These are phyloP conservation scores for Fusarium buharicum DNA, from an alignment of 2,329 filamentous ascomycete genomes.

Conservation along the genomic window DNA sequence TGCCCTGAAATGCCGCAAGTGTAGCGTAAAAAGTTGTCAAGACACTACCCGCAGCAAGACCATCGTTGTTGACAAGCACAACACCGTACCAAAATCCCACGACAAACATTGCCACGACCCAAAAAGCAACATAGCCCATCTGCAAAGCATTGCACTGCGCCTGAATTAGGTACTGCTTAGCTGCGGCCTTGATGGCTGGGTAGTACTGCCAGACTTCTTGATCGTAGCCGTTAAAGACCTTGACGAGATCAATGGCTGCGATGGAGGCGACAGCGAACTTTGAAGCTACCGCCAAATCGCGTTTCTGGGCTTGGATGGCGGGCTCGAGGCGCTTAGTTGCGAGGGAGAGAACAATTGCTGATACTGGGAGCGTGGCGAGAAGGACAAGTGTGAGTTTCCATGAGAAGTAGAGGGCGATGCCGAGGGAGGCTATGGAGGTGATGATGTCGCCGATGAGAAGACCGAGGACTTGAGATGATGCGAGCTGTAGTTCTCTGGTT, in stretches of 20 bases:
- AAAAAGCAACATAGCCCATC: slow-evolving; percentile 76
- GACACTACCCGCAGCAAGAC: slow-evolving; percentile 71
- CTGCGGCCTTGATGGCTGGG: slow-evolving; percentile 65
- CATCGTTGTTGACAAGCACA: slow-evolving; percentile 69
- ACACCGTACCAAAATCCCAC: slow-evolving; percentile 91
- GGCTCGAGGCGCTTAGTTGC: slow-evolving; percentile 70
- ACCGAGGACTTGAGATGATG: slow-evolving; percentile 82
- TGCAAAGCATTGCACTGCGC: slow-evolving; percentile 76
- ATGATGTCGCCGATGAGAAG: slow-evolving; percentile 71
- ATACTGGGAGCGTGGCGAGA: slow-evolving; percentile 76
- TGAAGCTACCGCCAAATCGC: slow-evolving; percentile 73
- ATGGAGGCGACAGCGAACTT: slow-evolving; percentile 77
- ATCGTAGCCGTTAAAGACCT: slow-evolving; percentile 81
- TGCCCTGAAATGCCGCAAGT: slow-evolving; percentile 77
- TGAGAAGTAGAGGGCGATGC: slow-evolving; percentile 79
- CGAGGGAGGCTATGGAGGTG: slow-evolving; percentile 72
- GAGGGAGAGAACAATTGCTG: slow-evolving; percentile 67
- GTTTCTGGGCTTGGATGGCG: slow-evolving; percentile 75
- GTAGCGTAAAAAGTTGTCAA: slow-evolving; percentile 88
- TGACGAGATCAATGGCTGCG: slow-evolving; percentile 83
- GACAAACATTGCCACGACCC: slow-evolving; percentile 82
- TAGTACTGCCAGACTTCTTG: slow-evolving; percentile 75
- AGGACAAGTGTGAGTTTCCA: slow-evolving; percentile 88
- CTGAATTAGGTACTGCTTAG: slow-evolving; percentile 72
- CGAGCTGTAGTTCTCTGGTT: slow-evolving; percentile 81